phyloP scores from a whole-genome alignment of 2,329 filamentous ascomycete species.

The Clarireedia monteithiana region DNA sequence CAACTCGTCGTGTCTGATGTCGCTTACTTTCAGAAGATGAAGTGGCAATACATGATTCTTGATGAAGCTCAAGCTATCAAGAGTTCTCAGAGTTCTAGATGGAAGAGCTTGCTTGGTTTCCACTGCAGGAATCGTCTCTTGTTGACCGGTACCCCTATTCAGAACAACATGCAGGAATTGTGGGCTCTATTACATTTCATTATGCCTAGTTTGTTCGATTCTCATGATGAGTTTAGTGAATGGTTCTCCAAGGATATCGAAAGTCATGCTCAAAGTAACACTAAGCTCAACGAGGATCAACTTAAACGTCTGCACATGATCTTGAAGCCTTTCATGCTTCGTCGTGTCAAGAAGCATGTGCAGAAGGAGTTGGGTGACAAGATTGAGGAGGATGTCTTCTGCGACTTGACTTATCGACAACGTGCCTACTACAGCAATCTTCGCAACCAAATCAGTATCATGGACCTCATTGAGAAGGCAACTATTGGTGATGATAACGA shows the following conservation, averaged over 20 bases:
- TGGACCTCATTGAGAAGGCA: conserved; percentile 97
- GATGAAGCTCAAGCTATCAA: conserved; percentile 99
- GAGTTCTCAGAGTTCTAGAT: conserved; percentile 89
- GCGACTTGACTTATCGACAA: conserved; percentile 92
- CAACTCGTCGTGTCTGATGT: conserved; percentile 95
- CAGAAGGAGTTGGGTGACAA: conserved; percentile 99
- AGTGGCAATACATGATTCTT: conserved; percentile 99
- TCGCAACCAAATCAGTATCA: conserved; percentile 94
- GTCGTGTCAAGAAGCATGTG: conserved; percentile 98
- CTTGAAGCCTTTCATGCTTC: conserved; percentile 97
- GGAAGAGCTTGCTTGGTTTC: conserved; percentile 92
- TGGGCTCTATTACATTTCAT: conserved; percentile 99
- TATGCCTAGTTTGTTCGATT: conserved; percentile 98
- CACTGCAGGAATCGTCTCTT: conserved; percentile 91
- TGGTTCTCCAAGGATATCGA: conserved; percentile 97
- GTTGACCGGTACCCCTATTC: conserved; percentile 92
- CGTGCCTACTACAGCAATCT: conserved; percentile 87
- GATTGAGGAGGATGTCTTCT: conserved; percentile 94
- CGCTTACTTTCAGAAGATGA: conserved; percentile 97
- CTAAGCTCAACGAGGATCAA: conserved; percentile 98
- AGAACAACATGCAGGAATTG: conserved; percentile 99
- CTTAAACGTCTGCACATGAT: conserved; percentile 97
- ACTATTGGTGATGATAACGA: conserved; percentile 91
- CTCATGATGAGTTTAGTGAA: conserved; percentile 85
- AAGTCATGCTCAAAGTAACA: conserved; percentile 96